These are phyloP conservation scores for Ophiostoma novo-ulmi DNA, from an alignment of 2,329 filamentous ascomycete species.

Conservation along the genomic window DNA sequence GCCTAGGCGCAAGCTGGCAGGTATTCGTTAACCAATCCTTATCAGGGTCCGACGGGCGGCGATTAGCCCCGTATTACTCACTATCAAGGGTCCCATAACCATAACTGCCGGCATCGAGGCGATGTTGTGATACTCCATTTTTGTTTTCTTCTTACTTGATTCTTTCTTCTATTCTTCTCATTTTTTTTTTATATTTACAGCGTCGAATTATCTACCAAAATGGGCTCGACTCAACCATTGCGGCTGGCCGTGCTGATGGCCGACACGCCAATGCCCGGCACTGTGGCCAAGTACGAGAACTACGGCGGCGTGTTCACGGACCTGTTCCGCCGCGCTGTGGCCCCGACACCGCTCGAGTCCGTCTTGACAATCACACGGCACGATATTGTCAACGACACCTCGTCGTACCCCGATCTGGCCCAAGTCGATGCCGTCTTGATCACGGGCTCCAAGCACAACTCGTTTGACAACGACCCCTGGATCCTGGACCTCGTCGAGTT, in stretches of 20 bases:
- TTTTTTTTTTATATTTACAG: background rate
- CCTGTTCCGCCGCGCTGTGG: conserved; percentile 52
- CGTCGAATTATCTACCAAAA: background rate
- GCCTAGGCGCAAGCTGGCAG: background rate
- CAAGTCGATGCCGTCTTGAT: conserved; percentile 78
- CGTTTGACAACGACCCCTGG: conserved; percentile 71
- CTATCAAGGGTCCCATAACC: background rate
- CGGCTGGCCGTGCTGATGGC: conserved; percentile 85
- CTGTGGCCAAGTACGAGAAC: conserved; percentile 59
- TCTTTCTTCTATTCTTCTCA: background rate
- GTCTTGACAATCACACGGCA: conserved; percentile 58
- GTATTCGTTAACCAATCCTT: background rate
- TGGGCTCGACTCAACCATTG: conserved; percentile 36
- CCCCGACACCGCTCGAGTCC: conserved; percentile 41
- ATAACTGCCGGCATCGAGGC: background rate
- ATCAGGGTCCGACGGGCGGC: conserved; percentile 10
- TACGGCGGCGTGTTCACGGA: conserved; percentile 68
- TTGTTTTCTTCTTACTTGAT: background rate
- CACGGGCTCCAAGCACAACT: conserved; percentile 68
- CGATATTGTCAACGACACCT: conserved; percentile 62
- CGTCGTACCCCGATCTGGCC: conserved; percentile 66
- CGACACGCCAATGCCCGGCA: conserved; percentile 66
- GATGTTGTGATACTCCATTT: background rate
- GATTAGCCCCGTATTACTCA: conserved; percentile 11
- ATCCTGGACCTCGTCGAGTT: conserved; percentile 69